phyloP scores from a whole-genome alignment of 345 rosid species.

The Eucalyptus marginata region DNA sequence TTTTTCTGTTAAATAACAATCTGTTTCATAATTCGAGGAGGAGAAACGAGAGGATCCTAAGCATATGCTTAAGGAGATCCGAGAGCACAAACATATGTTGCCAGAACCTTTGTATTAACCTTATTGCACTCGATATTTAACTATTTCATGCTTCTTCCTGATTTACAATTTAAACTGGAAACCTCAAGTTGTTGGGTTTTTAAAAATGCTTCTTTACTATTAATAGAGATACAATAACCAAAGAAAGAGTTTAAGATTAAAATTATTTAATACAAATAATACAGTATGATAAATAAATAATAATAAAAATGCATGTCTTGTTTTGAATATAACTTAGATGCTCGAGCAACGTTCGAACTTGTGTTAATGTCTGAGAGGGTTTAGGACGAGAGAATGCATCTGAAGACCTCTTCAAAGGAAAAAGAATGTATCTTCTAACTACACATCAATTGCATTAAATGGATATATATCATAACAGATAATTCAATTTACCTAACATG shows the following conservation, averaged over 20 bases:
- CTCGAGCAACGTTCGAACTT: not conserved
- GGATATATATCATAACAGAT: not conserved
- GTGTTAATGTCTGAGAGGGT: not conserved
- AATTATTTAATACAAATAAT: not conserved
- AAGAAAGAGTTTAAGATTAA: not conserved
- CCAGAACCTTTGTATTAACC: not conserved
- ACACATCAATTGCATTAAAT: not conserved
- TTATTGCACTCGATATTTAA: too few relatives aligned
- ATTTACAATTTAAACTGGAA: not conserved
- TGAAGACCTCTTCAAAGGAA: not conserved
- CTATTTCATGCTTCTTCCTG: not conserved
- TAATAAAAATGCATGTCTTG: not conserved
- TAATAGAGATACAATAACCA: not conserved
- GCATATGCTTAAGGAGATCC: not conserved
- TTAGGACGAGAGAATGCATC: not conserved
- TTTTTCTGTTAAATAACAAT: too few relatives aligned
- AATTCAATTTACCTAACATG: too few relatives aligned
- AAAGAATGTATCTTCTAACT: too few relatives aligned
- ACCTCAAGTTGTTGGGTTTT: not conserved
- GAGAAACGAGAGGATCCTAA: not conserved
- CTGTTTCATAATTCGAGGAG: not conserved
- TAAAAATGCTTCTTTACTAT: not conserved
- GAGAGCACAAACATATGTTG: rapidly evolving
- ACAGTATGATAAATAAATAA: too few relatives aligned
- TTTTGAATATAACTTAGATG: not conserved